phyloP scores from a whole-genome alignment of 768 basidiomycete species.

The Psilocybe sp. region DNA sequence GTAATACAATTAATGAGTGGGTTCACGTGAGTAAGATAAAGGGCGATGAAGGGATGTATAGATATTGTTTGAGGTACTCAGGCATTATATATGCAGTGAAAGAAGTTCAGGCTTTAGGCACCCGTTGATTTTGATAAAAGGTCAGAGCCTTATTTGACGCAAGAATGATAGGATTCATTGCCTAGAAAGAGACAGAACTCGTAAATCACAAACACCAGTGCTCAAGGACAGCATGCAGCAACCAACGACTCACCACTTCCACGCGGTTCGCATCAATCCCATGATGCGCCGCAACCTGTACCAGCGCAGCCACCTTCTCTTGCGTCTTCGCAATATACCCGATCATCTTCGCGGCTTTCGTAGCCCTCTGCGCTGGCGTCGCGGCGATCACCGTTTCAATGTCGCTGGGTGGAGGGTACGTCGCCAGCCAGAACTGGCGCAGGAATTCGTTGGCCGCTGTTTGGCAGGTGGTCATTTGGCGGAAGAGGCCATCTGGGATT shows the following conservation, averaged over 20 bases:
- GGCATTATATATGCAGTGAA: too few species aligned
- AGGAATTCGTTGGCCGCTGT: conserved; percentile 95
- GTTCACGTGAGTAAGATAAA: too few species aligned
- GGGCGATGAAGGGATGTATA: too few species aligned
- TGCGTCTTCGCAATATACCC: conserved; percentile 75
- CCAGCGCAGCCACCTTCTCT: conserved; percentile 80
- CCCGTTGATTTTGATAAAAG: conserved; percentile 45
- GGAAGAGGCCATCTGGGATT: conserved; percentile 74
- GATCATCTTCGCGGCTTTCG: conserved; percentile 86
- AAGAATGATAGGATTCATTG: conserved; percentile 70
- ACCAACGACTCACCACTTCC: conserved; percentile 50
- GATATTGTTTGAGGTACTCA: too few species aligned
- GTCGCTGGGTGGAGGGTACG: conserved; percentile 73
- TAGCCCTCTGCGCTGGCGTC: conserved; percentile 66
- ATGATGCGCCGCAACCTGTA: conserved; percentile 55
- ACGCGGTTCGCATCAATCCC: conserved; percentile 64
- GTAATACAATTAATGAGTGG: too few species aligned
- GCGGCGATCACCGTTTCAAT: conserved; percentile 43
- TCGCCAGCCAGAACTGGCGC: conserved; percentile 91
- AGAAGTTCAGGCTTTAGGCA: too few species aligned
- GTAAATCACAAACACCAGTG: too few species aligned
- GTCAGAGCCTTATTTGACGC: conserved; percentile 73
- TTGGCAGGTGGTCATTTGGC: conserved; percentile 86
- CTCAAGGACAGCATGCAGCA: background rate
- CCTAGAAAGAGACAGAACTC: conserved; percentile 36